These are phyloP conservation scores for peach (Prunus persica) DNA, from an alignment of 306 rosid genomes.

Conservation along the genomic window DNA sequence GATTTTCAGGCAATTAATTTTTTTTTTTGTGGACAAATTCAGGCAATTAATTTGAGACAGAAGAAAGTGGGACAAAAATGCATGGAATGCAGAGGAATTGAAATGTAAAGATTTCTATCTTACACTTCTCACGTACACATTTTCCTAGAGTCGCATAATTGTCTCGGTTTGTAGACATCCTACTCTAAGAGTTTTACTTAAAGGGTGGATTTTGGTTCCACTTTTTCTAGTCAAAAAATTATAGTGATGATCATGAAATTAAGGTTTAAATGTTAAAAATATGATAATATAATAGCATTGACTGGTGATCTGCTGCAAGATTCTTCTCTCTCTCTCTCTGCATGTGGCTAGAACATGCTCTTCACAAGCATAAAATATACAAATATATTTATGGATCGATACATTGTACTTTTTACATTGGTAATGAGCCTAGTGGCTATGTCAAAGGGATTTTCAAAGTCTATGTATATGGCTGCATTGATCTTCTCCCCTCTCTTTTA, in stretches of 20 bases:
- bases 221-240: not conserved
- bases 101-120: too few species aligned
- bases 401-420: not conserved
- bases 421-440: not conserved
- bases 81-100: not conserved
- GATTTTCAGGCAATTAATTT: too few species aligned
- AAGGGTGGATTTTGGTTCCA: not conserved
- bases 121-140: not conserved
- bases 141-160: not conserved
- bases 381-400: not conserved
- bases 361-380: not conserved
- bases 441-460: not conserved
- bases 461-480: not conserved
- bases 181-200: not conserved
- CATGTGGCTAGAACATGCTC: constrained; percentile 16
- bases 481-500: not conserved
- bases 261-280: not conserved
- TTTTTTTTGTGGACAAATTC: too few species aligned
- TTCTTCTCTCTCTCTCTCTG: not conserved
- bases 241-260: not conserved
- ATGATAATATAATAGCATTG: not conserved
- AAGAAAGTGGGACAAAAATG: not conserved
- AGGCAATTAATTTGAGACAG: not conserved
- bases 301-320: not conserved
- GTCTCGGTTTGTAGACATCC: not conserved